Conservation (phyloP, 805 yeast species). For the Blastobotrys chiropterorum region DNA sequence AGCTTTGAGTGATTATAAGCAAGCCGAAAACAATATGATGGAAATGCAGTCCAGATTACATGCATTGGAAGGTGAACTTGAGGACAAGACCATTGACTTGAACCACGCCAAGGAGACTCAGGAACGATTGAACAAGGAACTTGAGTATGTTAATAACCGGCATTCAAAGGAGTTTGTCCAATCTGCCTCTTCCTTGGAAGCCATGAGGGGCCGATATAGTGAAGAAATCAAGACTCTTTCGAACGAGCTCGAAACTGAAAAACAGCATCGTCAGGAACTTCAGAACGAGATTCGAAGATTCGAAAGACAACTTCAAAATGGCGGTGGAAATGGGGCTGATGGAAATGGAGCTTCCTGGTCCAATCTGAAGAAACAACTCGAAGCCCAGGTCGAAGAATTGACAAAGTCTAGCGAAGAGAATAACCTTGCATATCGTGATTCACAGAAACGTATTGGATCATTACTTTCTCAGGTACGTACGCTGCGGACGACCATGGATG, state of each 20-base stretch:
- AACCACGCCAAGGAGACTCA: constrained; percentile 44
- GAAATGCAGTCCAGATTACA: constrained; percentile 46
- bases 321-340: neutral
- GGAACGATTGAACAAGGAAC: constrained; percentile 49
- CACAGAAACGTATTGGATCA: constrained; percentile 40
- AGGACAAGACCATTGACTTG: constrained; percentile 52
- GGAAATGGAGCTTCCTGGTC: constrained; percentile 6
- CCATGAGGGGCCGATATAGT: constrained; percentile 23
- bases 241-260: constrained; percentile 23
- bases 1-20: constrained; percentile 45
- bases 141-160: constrained; percentile 46
- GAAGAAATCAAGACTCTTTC: constrained; percentile 26
- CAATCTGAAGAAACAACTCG: constrained; percentile 12
- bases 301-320: constrained; percentile 21
- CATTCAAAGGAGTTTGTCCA: constrained; percentile 64
- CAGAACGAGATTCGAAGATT: constrained; percentile 38
- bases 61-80: constrained; percentile 48
- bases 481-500: constrained; percentile 53
- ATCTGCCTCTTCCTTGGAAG: constrained; percentile 45
- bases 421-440: constrained; percentile 39
- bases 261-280: constrained; percentile 52
- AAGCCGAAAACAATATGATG: constrained; percentile 48
- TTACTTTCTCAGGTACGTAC: constrained; percentile 48
- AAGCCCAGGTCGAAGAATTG: constrained; percentile 29
- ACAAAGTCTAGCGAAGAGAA: constrained; percentile 39